Conservation (phyloP, 805 yeast genomes). For the Lipomyces spencermartinsiae region DNA sequence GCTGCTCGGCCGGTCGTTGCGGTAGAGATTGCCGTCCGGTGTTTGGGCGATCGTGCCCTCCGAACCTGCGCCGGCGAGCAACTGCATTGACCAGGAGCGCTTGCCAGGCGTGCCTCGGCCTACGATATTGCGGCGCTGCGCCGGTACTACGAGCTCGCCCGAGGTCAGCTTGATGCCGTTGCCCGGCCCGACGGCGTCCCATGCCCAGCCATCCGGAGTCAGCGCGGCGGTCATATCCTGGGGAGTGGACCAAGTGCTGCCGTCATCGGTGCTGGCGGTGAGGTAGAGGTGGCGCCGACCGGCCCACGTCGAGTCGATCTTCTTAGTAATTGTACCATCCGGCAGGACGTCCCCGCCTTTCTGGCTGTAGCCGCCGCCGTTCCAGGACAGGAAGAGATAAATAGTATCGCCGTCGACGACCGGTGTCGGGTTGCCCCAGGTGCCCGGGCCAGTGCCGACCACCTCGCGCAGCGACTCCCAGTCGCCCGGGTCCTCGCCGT, state of each 20-base stretch:
- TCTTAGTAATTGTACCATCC: neutral
- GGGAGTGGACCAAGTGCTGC: neutral
- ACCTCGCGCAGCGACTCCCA: constrained; percentile 3
- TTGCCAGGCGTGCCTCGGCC: neutral
- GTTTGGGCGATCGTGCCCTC: constrained; percentile 5
- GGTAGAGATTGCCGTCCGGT: constrained; percentile 1
- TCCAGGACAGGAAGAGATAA: neutral
- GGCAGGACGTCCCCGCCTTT: neutral
- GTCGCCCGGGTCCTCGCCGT: neutral
- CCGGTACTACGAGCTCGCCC: neutral
- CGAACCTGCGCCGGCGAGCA: neutral
- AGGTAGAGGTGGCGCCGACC: constrained; percentile 6
- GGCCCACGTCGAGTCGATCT: constrained; percentile 3
- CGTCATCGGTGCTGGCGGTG: constrained; percentile 3
- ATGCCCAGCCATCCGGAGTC: constrained; percentile 1
- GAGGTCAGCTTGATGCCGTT: neutral
- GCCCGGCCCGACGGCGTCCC: neutral
- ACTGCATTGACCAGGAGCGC: neutral
- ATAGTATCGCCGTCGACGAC: neutral
- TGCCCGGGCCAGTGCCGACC: neutral
- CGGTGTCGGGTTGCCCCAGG: constrained; percentile 1
- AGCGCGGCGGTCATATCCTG: neutral
- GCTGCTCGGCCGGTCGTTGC: constrained; percentile 3
- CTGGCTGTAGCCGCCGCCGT: neutral
- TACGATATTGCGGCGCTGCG: neutral